These are phyloP conservation scores for Sesbania bispinosa DNA, from an alignment of 306 rosid species.

Conservation along the genomic window DNA sequence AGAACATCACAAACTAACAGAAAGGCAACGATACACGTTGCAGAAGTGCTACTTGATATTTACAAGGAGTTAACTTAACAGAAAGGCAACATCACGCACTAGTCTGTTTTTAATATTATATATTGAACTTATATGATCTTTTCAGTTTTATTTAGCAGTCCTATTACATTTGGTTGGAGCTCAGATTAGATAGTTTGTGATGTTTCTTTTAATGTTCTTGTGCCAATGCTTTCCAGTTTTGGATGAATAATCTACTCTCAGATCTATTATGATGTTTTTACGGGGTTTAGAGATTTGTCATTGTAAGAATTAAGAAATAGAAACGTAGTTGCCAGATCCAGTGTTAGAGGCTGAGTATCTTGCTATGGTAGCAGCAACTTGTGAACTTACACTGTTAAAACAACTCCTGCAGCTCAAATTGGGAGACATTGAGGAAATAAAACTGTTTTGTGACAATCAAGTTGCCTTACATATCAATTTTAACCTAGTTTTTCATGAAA, in stretches of 20 bases:
- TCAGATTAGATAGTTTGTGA: neutral
- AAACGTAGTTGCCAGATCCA: neutral
- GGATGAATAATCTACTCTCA: neutral
- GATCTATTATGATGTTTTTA: neutral
- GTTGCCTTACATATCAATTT: neutral
- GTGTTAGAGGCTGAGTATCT: neutral
- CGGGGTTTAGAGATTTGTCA: neutral
- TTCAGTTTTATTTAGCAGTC: no score
- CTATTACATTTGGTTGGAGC: neutral
- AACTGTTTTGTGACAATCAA: neutral
- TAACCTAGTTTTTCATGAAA: neutral
- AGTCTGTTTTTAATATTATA: no score
- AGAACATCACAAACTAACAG: no score
- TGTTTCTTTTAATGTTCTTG: neutral
- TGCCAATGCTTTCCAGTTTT: neutral
- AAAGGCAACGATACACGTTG: neutral
- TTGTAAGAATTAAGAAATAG: neutral
- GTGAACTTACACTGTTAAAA: neutral
- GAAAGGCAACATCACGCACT: no score
- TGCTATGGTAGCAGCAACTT: neutral
- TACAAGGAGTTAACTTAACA: no score
- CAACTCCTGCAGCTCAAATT: neutral
- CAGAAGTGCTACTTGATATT: neutral
- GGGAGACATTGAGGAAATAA: neutral
- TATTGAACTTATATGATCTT: no score